These are phyloP conservation scores for Mallotus japonicus DNA, from an alignment of 441 rosid species.

Conservation along the genomic window DNA sequence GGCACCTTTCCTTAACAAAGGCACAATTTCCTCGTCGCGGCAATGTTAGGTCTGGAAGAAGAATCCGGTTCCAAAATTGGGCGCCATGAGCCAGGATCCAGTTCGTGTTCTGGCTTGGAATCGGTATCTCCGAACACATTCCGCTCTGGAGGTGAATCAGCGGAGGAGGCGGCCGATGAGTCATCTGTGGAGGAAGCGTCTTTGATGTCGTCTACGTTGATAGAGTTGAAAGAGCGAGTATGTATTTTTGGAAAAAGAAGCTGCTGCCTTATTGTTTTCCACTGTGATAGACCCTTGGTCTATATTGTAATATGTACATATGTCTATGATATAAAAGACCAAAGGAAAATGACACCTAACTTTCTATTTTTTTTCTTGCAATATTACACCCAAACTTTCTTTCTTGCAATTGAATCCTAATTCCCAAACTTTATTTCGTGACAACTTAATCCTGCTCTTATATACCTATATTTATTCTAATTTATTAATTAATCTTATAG, in stretches of 20 bases:
- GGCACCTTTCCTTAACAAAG: not conserved
- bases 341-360: too few relatives aligned
- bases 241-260: not conserved
- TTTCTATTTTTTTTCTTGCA: too few relatives aligned
- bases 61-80: constrained; percentile 72
- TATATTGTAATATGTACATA: not conserved
- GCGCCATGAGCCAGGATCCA: constrained; percentile 95
- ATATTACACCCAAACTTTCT: too few relatives aligned
- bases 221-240: not conserved
- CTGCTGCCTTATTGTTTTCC: too few relatives aligned
- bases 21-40: constrained; percentile 11
- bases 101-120: constrained; percentile 66
- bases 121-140: constrained; percentile 83
- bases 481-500: too few relatives aligned
- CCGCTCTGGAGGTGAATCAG: constrained; percentile 56
- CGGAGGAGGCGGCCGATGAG: constrained; percentile 32
- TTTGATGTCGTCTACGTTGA: constrained; percentile 30
- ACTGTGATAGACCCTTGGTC: too few relatives aligned
- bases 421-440: too few relatives aligned
- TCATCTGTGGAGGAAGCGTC: constrained; percentile 40
- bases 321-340: too few relatives aligned
- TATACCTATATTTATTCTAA: too few relatives aligned
- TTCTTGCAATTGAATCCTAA: too few relatives aligned
- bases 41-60: constrained; percentile 5
- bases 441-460: too few relatives aligned